These are phyloP conservation scores for Saccharomycopsis hybrid DNA, from an alignment of 1,139 yeast genomes.

Conservation along the genomic window DNA sequence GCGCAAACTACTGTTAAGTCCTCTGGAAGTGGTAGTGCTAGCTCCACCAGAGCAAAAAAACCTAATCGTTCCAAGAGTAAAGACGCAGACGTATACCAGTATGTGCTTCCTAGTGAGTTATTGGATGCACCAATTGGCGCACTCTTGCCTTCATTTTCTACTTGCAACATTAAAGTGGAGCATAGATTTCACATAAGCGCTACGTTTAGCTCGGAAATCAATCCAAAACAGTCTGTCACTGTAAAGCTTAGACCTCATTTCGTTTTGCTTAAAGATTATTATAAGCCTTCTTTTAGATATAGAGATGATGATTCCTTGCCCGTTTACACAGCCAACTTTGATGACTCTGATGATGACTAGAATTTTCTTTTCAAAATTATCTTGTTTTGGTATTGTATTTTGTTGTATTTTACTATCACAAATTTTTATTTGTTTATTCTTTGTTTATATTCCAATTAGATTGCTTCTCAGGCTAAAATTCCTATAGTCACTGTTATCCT, in stretches of 20 bases:
- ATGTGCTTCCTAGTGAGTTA: slow-evolving; percentile 11
- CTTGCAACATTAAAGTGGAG: slow-evolving; percentile 16
- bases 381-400: too few species aligned
- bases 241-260: slow-evolving; percentile 15
- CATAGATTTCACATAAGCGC: slow-evolving; percentile 17
- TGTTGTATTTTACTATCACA: too few species aligned
- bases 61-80: too few species aligned
- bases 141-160: slow-evolving; percentile 14
- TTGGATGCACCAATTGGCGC: slow-evolving; percentile 9
- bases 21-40: not conserved
- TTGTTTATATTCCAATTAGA: too few species aligned
- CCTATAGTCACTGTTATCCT: too few species aligned
- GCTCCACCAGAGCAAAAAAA: too few species aligned
- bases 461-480: too few species aligned
- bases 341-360: slow-evolving; percentile 6
- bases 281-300: not conserved
- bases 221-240: slow-evolving; percentile 10
- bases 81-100: slow-evolving; percentile 13
- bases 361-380: too few species aligned
- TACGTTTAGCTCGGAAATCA: slow-evolving; percentile 9
- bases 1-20: not conserved
- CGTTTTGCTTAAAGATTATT: slow-evolving; percentile 17
- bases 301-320: slow-evolving; percentile 14
- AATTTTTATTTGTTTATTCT: too few species aligned
- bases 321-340: slow-evolving; percentile 9